Evolutionary conservation across 1,284 basidiomycete species (phyloP).

Genomic region (Rhodotorula sp.): DNA sequence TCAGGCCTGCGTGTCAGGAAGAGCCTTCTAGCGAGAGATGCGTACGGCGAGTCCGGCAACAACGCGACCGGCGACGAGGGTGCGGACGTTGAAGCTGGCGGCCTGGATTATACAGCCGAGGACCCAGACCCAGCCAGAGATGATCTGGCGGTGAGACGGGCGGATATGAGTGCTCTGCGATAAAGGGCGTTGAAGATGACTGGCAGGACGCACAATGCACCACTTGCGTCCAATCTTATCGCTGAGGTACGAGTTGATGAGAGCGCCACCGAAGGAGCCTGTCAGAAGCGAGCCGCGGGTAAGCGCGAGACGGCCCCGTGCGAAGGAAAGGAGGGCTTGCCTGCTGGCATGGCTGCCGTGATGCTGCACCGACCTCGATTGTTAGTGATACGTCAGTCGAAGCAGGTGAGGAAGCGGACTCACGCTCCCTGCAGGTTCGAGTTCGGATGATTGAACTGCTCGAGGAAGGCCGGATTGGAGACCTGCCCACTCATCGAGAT

Average conservation of each 20-base stretch:
- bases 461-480: conserved; percentile 8
- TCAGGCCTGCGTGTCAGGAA: not conserved
- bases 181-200: conserved; percentile 51
- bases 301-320: not conserved
- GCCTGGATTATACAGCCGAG: conserved; percentile 67
- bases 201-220: conserved; percentile 63
- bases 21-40: too few species aligned
- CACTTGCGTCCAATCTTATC: conserved; percentile 63
- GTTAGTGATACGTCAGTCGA: too few species aligned
- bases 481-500: not conserved
- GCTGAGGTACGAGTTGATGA: conserved; percentile 56
- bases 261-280: conserved; percentile 46
- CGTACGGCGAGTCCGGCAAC: conserved; percentile 61
- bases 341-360: conserved; percentile 63
- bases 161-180: not conserved
- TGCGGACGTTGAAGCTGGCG: conserved; percentile 65
- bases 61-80: conserved; percentile 67
- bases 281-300: conserved; percentile 53
- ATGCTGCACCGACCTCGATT: conserved; percentile 58
- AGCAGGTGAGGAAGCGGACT: too few species aligned
- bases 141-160: not conserved
- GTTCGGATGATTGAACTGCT: conserved; percentile 33
- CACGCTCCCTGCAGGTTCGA: conserved; percentile 59
- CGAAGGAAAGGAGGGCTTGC: not conserved
- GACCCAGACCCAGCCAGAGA: conserved; percentile 58